Evolutionary conservation across 1,284 basidiomycete species (phyloP).

Genomic region (Ganoderma lingzhi): DNA sequence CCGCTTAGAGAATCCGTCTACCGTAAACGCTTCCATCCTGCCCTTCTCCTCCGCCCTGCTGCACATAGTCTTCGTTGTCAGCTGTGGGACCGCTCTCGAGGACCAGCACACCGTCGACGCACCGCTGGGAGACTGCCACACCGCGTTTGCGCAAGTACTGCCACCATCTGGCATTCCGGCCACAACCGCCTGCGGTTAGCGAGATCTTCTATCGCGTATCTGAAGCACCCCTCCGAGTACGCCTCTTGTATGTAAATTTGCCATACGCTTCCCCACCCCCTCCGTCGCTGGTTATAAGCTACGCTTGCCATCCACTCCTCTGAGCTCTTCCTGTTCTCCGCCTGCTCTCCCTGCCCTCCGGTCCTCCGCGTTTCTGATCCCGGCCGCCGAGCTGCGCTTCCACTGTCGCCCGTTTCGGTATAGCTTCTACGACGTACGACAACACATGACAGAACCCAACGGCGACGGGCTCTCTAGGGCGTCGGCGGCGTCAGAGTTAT

Average conservation of each 20-base stretch:
- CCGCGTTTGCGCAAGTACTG: slow-evolving; percentile 5
- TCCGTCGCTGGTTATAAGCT: slow-evolving; percentile 25
- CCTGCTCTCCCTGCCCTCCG: slow-evolving; percentile 8
- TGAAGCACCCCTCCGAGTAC: slow-evolving; percentile 11
- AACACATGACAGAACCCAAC: slow-evolving; percentile 25
- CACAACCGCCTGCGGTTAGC: slow-evolving; percentile 7
- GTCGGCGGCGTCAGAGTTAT: slow-evolving; percentile 18
- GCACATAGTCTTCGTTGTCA: slow-evolving; percentile 1
- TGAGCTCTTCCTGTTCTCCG: slow-evolving; percentile 19
- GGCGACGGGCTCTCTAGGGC: slow-evolving; percentile 19
- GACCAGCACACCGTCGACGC: neutral
- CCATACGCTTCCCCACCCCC: slow-evolving; percentile 17
- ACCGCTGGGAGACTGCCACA: neutral
- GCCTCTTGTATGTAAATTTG: slow-evolving; percentile 33
- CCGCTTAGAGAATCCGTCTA: slow-evolving; percentile 7
- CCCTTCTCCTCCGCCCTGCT: neutral
- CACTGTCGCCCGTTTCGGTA: slow-evolving; percentile 7
- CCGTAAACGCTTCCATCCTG: slow-evolving; percentile 11
- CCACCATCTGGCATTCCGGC: neutral
- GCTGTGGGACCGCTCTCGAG: slow-evolving; percentile 2
- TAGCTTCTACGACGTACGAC: slow-evolving; percentile 10
- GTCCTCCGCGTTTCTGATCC: slow-evolving; percentile 3
- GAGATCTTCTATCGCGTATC: slow-evolving; percentile 32
- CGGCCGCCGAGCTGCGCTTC: slow-evolving; percentile 5
- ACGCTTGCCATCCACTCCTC: slow-evolving; percentile 6